These are phyloP conservation scores for Taiwanofungus camphoratus DNA, from an alignment of 1,284 basidiomycete genomes.

Conservation along the genomic window DNA sequence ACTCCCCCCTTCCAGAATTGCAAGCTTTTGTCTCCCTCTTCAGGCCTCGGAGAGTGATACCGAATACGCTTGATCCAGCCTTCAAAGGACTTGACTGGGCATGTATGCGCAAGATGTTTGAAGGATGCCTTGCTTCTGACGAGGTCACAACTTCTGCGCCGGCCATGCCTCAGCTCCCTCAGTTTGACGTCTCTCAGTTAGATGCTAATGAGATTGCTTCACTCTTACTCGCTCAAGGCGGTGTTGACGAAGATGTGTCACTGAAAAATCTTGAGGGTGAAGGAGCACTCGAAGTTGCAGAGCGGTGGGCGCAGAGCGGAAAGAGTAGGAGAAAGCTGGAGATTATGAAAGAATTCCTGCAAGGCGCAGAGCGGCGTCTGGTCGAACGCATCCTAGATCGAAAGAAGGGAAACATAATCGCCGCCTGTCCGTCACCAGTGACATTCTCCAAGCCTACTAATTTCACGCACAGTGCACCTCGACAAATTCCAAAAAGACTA, in stretches of 20 bases:
- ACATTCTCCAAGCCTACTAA: background rate
- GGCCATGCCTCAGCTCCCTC: too few relatives aligned
- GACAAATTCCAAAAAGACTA: background rate
- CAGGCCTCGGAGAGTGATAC: conserved; percentile 65
- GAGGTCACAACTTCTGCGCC: conserved; percentile 8
- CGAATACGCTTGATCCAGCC: conserved; percentile 70
- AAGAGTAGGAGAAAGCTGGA: conserved; percentile 38
- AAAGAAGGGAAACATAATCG: conserved; percentile 5
- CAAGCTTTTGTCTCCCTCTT: conserved; percentile 76
- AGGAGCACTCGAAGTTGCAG: conserved; percentile 38
- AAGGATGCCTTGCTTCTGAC: conserved; percentile 39
- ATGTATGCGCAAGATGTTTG: conserved; percentile 64
- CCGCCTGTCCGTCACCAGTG: background rate
- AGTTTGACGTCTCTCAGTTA: conserved; percentile 15
- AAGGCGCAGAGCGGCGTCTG: conserved; percentile 22
- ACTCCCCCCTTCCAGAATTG: conserved; percentile 83
- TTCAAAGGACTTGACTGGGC: conserved; percentile 65
- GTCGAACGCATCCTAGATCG: conserved; percentile 23
- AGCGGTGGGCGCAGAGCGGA: conserved; percentile 48
- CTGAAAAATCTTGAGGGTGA: conserved; percentile 58
- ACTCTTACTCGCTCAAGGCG: conserved; percentile 18
- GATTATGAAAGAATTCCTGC: conserved; percentile 39
- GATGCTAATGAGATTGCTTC: conserved; percentile 12
- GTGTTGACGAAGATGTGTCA: conserved; percentile 36
- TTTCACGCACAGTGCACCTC: background rate